A percentile compares a stretch with the other conserved stretches of the same genome.
Evolutionary conservation across 345 rosid species (phyloP).

Genomic region (Syzygium grande): DNA sequence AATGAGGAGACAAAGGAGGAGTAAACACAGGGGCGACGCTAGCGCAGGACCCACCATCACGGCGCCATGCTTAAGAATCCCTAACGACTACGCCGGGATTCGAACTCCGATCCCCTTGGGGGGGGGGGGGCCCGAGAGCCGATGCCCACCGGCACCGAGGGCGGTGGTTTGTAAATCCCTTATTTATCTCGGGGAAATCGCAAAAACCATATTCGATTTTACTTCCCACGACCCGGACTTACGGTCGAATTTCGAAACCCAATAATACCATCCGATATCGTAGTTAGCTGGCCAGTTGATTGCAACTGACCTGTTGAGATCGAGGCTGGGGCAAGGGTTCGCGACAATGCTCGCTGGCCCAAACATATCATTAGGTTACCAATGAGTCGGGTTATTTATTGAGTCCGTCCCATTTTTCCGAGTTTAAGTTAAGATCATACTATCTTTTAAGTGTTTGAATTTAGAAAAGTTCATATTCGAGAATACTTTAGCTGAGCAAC

Average conservation of each 20-base stretch:
- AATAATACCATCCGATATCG: background rate
- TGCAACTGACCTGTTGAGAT: background rate
- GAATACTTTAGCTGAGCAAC: background rate
- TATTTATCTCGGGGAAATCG: background rate
- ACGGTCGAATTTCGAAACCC: background rate
- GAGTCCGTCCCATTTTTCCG: background rate
- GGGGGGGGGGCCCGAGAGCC: too few species aligned
- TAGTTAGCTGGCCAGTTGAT: accelerated
- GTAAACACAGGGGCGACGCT: too few species aligned
- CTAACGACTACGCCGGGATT: too few species aligned
- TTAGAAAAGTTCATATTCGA: accelerated
- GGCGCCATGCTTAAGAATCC: too few species aligned
- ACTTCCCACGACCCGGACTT: background rate
- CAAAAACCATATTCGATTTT: background rate
- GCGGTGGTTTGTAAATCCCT: background rate
- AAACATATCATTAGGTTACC: accelerated
- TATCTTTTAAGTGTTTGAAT: background rate
- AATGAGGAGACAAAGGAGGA: too few species aligned
- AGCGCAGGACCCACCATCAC: too few species aligned
- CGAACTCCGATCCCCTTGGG: too few species aligned
- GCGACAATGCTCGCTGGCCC: background rate
- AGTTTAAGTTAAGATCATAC: background rate
- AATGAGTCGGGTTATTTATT: background rate
- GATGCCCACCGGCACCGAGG: too few species aligned
- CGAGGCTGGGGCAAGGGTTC: background rate